Evolutionary conservation across 176 grass and related monocot species (phyloP), one percentile per base, ranked within the genome.

Genomic region (Metroxylon sagu): DNA sequence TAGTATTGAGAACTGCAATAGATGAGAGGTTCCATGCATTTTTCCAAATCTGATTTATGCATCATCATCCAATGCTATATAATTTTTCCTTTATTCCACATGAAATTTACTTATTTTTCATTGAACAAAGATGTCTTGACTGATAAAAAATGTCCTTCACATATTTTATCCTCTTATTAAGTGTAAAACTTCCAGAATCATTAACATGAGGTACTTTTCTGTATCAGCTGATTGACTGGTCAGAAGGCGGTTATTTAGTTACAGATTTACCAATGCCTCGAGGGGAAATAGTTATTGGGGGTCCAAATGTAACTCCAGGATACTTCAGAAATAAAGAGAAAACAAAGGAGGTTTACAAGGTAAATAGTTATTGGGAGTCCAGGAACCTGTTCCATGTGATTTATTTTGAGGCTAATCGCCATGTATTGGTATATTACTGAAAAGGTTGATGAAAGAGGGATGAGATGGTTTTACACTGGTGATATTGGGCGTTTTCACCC

Each of bases 311-410:
- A 57, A 98, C 94, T 31, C 72, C 78, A 67, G 88, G 94, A 26
- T 98, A 93, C 56, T 98, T 93, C 53, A 92, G 89, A 74, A 98
- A 83, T 50, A 74, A 81, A 52, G 79, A 89, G 31, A 98, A 98
- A 85, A 98, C 94, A 67, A 89, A 85, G 18, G 88, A 98, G 74
- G 83, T 79, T 27, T 93, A 98, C 82, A 98, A 81, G 84, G 93
- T 92, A 70, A 63, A 55, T 16, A 29, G 62, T 27, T n/a, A 15
- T 15, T 3, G 19, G 25, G 25, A 50, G 67, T 23, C 16, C 52
- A 23, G 25, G 15, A 25, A 49, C 16, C 6, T 50, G 19, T 60
- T 23, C 53, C 50, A 59, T 60, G 31, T 60, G 18, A 15, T 25
- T 69, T 28, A 10, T 54, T 69, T 69, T 8, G 16, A 14, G 12